These are phyloP conservation scores for Mitragyna speciosa DNA, from an alignment of 257 asterid genomes.

Conservation along the genomic window DNA sequence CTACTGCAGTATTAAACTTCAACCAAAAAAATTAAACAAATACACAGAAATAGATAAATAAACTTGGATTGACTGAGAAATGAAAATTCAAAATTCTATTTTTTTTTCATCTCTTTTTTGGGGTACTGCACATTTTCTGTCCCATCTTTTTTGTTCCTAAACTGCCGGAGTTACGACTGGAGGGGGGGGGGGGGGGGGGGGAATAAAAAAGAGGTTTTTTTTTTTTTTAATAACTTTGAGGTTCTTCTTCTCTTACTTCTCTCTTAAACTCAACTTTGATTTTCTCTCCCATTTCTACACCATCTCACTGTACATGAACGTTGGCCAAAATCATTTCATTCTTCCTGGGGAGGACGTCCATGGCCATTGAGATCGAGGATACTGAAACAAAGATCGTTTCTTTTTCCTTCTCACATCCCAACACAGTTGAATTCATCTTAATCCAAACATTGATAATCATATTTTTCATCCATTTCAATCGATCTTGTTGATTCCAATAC, in stretches of 20 bases:
- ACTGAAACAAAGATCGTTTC: conserved; percentile 56
- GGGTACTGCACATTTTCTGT: conserved; percentile 10
- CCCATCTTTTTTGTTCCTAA: not conserved
- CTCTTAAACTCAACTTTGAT: not conserved
- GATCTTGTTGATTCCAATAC: conserved; percentile 58
- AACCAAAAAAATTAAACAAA: not conserved
- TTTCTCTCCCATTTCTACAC: not conserved
- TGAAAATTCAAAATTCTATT: not conserved
- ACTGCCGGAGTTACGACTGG: conserved; percentile 4
- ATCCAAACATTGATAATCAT: too few relatives aligned
- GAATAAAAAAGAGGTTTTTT: not conserved
- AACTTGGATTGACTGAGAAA: not conserved
- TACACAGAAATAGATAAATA: not conserved
- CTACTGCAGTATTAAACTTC: not conserved
- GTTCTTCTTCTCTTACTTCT: not conserved
- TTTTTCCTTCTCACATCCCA: conserved; percentile 4
- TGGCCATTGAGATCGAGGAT: conserved; percentile 7
- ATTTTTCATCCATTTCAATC: conserved; percentile 20
- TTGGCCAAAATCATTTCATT: conserved; percentile 13
- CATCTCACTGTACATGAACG: conserved; percentile 7
- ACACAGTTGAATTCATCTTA: too few relatives aligned
- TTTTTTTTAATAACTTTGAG: too few relatives aligned
- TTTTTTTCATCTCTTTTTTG: not conserved
- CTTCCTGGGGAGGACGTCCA: not conserved
- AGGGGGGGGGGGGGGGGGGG: too few relatives aligned